phyloP scores from a whole-genome alignment of 805 yeast genomes.

The Cyberlindnera suaveolens region DNA sequence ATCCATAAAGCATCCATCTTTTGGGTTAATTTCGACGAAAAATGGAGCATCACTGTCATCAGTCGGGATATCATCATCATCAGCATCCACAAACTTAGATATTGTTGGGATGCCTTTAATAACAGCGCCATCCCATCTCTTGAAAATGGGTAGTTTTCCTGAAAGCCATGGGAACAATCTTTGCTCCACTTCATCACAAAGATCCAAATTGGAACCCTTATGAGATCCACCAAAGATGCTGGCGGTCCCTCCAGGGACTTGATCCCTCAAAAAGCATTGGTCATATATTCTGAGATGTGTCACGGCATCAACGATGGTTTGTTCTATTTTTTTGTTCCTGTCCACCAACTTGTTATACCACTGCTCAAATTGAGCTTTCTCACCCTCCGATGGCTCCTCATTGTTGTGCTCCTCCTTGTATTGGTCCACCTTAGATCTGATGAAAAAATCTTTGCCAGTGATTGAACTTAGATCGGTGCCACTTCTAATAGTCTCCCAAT shows the following conservation, averaged over 20 bases:
- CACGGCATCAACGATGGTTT: conserved; percentile 34
- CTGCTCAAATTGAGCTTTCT: conserved; percentile 25
- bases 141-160: conserved; percentile 28
- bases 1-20: conserved; percentile 25
- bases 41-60: background rate
- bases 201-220: conserved; percentile 5
- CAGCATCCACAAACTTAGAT: conserved; percentile 22
- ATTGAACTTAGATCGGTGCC: no score
- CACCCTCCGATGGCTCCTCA: conserved; percentile 23
- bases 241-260: conserved; percentile 8
- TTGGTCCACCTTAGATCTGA: conserved; percentile 18
- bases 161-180: conserved; percentile 34
- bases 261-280: conserved; percentile 34
- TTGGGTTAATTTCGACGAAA: conserved; percentile 17
- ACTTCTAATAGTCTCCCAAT: conserved; percentile 43
- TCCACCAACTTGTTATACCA: conserved; percentile 25
- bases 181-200: conserved; percentile 26
- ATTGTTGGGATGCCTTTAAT: conserved; percentile 28
- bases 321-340: conserved; percentile 27
- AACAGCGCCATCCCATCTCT: conserved; percentile 31
- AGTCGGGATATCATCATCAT: conserved; percentile 7
- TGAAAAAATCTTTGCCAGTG: no score
- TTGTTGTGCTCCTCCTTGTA: conserved; percentile 26
- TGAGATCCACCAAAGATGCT: conserved; percentile 2
- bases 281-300: conserved; percentile 42